Evolutionary conservation across 2,329 filamentous ascomycete species (phyloP), one percentile per base, ranked within the genome.

Genomic region (Sodiomyces alkalinus): DNA sequence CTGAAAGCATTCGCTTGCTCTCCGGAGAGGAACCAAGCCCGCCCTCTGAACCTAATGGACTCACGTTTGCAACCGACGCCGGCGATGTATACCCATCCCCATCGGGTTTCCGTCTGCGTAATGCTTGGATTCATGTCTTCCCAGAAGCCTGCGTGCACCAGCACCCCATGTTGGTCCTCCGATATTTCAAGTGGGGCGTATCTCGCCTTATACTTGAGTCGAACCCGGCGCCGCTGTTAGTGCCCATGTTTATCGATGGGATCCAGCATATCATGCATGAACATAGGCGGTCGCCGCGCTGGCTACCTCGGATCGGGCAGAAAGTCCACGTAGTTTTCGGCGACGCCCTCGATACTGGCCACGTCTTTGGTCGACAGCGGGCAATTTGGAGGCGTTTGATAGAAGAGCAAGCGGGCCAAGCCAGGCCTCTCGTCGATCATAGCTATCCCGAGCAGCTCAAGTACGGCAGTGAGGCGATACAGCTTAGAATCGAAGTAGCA

Each of bases 181-280:
- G 90, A 17, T 98, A 98, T 56, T 96, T 96, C 69, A 94, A 93
- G 59, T 98, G 90, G 90, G 90, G 90, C 1, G 65, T 96, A 2
- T 83, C 87, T 6, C 73, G 90, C 3, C 64, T 96, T 33, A 90
- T 98, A 33, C 70, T 98, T 26, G 90, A 98, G 52, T 72, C 78
- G 26, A 80, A 87, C 27, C 82, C 83, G 3, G 75, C 80, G 36
- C 90, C 90, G 0, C 81, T 92, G 40, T 68, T 98, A 13, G 68
- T 98, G 19, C 85, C 90, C 23, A 87, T 98, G 55, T 98, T 92
- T 62, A 77, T 96, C 27, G 82, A 94, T 44, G 90, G 90, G 17
- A 80, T 80, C 11, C 80, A 94, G 47, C 57, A 78, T 33, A 64
- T 93, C 40, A 94, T 96, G 87, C 68, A 81, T 43, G 87, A 96